Conservation (phyloP, 164 flowering plant species). For the Hamamelis virginiana region DNA sequence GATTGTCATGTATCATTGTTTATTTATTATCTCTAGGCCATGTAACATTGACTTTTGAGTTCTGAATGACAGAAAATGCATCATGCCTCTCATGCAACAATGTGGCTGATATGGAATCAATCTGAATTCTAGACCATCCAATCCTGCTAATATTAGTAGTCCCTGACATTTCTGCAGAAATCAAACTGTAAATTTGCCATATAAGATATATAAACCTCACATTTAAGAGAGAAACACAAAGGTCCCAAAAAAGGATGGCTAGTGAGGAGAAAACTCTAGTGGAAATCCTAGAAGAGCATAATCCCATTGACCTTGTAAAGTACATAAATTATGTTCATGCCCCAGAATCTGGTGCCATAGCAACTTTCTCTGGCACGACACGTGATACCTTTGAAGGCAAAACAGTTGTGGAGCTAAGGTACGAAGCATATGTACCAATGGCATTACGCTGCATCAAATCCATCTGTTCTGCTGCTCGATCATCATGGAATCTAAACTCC, state of each 20-base stretch:
- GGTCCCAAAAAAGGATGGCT: conserved; percentile 21
- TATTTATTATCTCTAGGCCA: no score
- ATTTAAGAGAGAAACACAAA: background rate
- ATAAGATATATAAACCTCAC: no score
- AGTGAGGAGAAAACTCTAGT: conserved; percentile 51
- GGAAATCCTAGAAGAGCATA: conserved; percentile 63
- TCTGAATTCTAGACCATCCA: no score
- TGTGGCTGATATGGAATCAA: no score
- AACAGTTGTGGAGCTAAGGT: conserved; percentile 71
- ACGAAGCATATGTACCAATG: conserved; percentile 94
- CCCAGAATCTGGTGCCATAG: conserved; percentile 78
- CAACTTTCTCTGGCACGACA: conserved; percentile 91
- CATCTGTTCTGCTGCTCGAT: conserved; percentile 65
- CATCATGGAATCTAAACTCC: conserved; percentile 56
- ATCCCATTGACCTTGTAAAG: conserved; percentile 53
- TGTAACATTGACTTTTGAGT: no score
- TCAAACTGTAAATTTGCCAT: no score
- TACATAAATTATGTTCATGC: conserved; percentile 62
- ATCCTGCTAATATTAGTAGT: no score
- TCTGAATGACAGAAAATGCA: no score
- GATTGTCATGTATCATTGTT: no score
- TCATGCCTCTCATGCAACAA: no score
- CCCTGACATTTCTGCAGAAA: no score
- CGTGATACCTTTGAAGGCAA: conserved; percentile 87
- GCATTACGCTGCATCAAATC: conserved; percentile 64